Base-by-base conservation (phyloP, 2,329 filamentous ascomycete species). In the Drechslerella dactyloides region DNA sequence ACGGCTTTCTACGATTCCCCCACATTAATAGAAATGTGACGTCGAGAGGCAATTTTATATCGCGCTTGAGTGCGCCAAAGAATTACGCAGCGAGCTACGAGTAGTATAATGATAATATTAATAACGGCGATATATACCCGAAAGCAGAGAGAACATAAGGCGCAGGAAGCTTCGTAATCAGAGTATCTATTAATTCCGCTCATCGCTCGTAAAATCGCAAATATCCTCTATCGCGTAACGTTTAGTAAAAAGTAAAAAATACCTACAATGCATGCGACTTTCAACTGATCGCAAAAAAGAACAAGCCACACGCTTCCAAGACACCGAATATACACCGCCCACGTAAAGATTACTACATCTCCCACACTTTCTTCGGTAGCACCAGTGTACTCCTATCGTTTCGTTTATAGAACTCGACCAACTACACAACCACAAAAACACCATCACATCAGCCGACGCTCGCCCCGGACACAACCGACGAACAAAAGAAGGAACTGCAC, bases 361-460 rank as follows among this genome's bases (percentile, higher is more conserved):
- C 89, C 1, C 88, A 89, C 1, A 99, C 93, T 80, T 99, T 99
- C 0, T 93, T 93, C 33, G 94, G 94, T 74, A 99, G 82, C 0
- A 97, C 89, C 68, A 99, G 79, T 10, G 88, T 85, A 76, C 87
- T 91, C 72, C 93, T 85, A 80, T 97, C 93, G 78, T 99, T 99
- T 59, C 94, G 84, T 75, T 88, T 89, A 78, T 94, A 93, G 78
- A 99, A 97, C 78, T 99, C 94, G 1, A 90, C 90, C 57, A 97
- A 82, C 76, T 77, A 40, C 40, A 19, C 10, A n/a, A 15, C 23
- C 55, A 53, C 30, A 13, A 52, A 11, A 44, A 30, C n/a, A 46
- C 27, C 50, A 46, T 69, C 48, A 74, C 50, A 46, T 69, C 48
- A 74, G 33, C n/a, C 11, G 46, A 35, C 40, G 11, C 42, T 6